These are phyloP conservation scores for Drechslerella coelobrocha DNA, from an alignment of 2,329 filamentous ascomycete genomes.

Conservation along the genomic window DNA sequence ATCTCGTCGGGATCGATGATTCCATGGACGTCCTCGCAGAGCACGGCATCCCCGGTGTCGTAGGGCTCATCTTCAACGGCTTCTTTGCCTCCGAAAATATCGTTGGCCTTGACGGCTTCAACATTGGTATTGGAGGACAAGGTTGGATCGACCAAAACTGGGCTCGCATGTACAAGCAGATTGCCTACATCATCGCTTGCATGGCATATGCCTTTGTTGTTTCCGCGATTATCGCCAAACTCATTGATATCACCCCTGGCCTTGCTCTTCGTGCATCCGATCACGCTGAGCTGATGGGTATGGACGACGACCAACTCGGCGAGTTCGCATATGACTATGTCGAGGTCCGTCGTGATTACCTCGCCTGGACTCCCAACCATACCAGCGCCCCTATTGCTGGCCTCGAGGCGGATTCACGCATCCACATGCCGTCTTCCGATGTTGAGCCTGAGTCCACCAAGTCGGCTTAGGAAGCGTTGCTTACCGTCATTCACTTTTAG, in stretches of 20 bases:
- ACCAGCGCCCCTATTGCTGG: conserved; percentile 46
- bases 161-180: conserved; percentile 76
- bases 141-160: conserved; percentile 80
- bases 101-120: conserved; percentile 78
- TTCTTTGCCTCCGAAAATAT: conserved; percentile 74
- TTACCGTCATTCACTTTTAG: conserved; percentile 1
- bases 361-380: conserved; percentile 75
- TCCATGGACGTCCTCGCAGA: conserved; percentile 76
- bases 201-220: conserved; percentile 75
- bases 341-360: conserved; percentile 84
- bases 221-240: conserved; percentile 74
- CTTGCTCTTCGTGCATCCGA: conserved; percentile 80
- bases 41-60: conserved; percentile 72
- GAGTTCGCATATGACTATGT: conserved; percentile 92
- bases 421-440: conserved; percentile 23
- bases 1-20: conserved; percentile 70
- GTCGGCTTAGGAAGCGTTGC: conserved; percentile 8
- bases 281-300: conserved; percentile 82
- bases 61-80: conserved; percentile 75
- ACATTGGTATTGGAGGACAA: conserved; percentile 68
- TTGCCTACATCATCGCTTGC: conserved; percentile 74
- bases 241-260: conserved; percentile 77
- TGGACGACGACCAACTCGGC: conserved; percentile 89
- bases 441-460: conserved; percentile 26
- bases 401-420: conserved; percentile 31